Base-by-base conservation (phyloP, 768 basidiomycete species). In the Saitozyma podzolica region DNA sequence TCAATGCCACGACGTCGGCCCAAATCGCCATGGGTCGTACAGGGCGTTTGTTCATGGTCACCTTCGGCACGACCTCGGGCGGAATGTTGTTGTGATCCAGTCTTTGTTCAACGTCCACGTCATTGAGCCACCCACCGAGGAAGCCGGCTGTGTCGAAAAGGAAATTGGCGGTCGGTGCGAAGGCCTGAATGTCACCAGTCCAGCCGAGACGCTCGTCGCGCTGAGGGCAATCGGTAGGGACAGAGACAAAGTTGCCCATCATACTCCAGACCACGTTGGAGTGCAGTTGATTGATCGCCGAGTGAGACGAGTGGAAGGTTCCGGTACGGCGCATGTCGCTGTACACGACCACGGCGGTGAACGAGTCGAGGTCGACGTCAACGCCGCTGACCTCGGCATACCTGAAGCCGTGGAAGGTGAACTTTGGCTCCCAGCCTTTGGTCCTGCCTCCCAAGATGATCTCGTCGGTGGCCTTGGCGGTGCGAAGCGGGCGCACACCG, bases 201-300 rank as follows among this genome's bases (percentile, higher is more conserved):
- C 77, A 78, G 17, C 77, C 77, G 14, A 78, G 65, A 39, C 77
- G 65, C 54, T 78, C 77, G 59, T 78, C 75, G 8, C 77, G 70
- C 63, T 78, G 77, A 16, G 77, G 77, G 62, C 77, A 78, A 54
- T 78, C 77, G 20, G 73, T 78, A 3, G 77, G 77, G 7, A 78
- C 57, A 41, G 64, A 66, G 8, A 76, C 54, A 40, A 71, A 73
- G 52, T 76, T 76, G 43, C 70, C 69, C 39, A 56, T 56, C 65
- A 66, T 67, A 2, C 62, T 54, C 75, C 75, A 76, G 2, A 68
- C 59, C 14, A 69, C 65, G 59, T 76, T 76, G 49, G 64, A 41
- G 61, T 73, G 68, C 0, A 76, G 66, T 42, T 66, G 20, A 54
- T 65, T 70, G 64, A 76, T 65, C 53, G 65, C 54, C 6, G 50